These are phyloP conservation scores for Pseudogymnoascus verrucosus DNA, from an alignment of 2,329 filamentous ascomycete genomes.

Conservation along the genomic window DNA sequence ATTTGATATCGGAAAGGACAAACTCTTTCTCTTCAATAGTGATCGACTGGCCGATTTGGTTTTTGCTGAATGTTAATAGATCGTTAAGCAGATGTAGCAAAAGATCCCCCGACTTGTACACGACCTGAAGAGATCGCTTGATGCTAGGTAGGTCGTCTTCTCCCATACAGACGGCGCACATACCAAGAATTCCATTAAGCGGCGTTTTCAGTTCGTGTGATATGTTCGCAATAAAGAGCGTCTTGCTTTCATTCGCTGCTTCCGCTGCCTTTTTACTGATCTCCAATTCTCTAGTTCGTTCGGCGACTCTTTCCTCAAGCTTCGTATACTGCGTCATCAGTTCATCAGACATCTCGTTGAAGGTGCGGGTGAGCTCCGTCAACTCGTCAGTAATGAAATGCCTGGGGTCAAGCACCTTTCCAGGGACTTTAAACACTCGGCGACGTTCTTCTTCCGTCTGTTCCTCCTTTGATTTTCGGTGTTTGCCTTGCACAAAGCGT, in stretches of 20 bases:
- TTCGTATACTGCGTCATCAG: slow-evolving; percentile 77
- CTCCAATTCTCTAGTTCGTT: slow-evolving; percentile 77
- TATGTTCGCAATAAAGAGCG: slow-evolving; percentile 94
- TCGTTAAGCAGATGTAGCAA: slow-evolving; percentile 82
- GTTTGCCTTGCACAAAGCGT: slow-evolving; percentile 19
- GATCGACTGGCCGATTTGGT: slow-evolving; percentile 81
- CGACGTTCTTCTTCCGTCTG: slow-evolving; percentile 34
- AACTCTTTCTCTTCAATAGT: slow-evolving; percentile 81
- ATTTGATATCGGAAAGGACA: slow-evolving; percentile 70
- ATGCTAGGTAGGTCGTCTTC: slow-evolving; percentile 72
- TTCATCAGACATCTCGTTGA: slow-evolving; percentile 92
- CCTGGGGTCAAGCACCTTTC: slow-evolving; percentile 67
- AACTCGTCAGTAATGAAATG: slow-evolving; percentile 75
- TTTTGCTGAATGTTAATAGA: slow-evolving; percentile 86
- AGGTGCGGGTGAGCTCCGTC: slow-evolving; percentile 74
- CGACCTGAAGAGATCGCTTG: slow-evolving; percentile 74
- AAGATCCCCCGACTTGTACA: slow-evolving; percentile 83
- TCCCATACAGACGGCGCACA: slow-evolving; percentile 89
- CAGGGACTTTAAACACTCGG: slow-evolving; percentile 69
- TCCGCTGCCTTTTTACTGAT: slow-evolving; percentile 87
- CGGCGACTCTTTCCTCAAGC: slow-evolving; percentile 74
- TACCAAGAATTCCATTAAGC: slow-evolving; percentile 88
- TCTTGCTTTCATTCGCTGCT: slow-evolving; percentile 95
- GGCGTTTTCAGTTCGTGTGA: slow-evolving; percentile 84
- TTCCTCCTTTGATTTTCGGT: slow-evolving; percentile 21